phyloP scores from a whole-genome alignment of 2,329 filamentous ascomycete species.

The Chrysoporthe austroafricana region DNA sequence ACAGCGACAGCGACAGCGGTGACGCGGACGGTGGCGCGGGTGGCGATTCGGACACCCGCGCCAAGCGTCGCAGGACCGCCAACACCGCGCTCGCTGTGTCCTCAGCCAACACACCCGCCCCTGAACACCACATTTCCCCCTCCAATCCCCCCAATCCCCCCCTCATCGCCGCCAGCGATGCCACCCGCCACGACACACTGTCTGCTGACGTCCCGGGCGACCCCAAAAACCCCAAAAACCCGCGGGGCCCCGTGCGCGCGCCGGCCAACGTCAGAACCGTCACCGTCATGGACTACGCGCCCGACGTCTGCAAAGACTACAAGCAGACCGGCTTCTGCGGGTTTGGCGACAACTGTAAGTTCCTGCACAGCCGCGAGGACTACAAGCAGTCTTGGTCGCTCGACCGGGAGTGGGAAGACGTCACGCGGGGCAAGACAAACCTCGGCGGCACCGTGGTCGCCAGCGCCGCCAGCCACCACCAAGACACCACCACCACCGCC shows the following conservation, averaged over 20 bases:
- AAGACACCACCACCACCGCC: slow-evolving; percentile 36
- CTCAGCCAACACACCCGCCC: slow-evolving; percentile 50
- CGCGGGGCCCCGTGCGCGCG: slow-evolving; percentile 65
- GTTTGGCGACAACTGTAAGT: slow-evolving; percentile 79
- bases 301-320: slow-evolving; percentile 89
- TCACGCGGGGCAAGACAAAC: slow-evolving; percentile 71
- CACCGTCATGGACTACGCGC: slow-evolving; percentile 87
- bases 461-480: slow-evolving; percentile 63
- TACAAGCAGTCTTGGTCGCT: slow-evolving; percentile 95
- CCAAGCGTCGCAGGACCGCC: slow-evolving; percentile 79
- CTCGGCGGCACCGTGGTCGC: slow-evolving; percentile 64
- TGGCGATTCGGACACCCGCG: slow-evolving; percentile 52
- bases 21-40: not conserved
- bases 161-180: slow-evolving; percentile 76
- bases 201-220: slow-evolving; percentile 73
- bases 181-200: slow-evolving; percentile 89
- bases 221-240: slow-evolving; percentile 55
- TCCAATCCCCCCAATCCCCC: slow-evolving; percentile 65
- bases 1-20: slow-evolving; percentile 66
- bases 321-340: slow-evolving; percentile 63
- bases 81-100: slow-evolving; percentile 68
- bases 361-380: slow-evolving; percentile 74
- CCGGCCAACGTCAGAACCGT: slow-evolving; percentile 89
- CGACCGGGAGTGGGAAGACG: slow-evolving; percentile 90
- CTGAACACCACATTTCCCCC: slow-evolving; percentile 43